These are phyloP conservation scores for Vigna angularis DNA, from an alignment of 306 rosid species.

Conservation along the genomic window DNA sequence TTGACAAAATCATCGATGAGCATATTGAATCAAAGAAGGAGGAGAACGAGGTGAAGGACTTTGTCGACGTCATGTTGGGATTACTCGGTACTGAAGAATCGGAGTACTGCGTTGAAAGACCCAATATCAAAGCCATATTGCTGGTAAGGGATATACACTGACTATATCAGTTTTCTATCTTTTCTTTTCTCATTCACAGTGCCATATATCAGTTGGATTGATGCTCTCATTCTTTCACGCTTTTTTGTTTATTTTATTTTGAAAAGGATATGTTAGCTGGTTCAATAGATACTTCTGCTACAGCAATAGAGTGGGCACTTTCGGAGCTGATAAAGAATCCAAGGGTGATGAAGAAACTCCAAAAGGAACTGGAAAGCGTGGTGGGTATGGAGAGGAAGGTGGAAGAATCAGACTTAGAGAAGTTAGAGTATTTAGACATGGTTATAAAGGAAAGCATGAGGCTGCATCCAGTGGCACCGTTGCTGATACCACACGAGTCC, in stretches of 20 bases:
- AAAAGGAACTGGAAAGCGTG: conserved; percentile 56
- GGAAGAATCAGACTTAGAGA: conserved; percentile 64
- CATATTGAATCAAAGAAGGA: conserved; percentile 50
- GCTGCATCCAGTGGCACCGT: conserved; percentile 68
- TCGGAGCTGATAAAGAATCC: conserved; percentile 64
- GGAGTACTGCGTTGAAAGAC: conserved; percentile 59
- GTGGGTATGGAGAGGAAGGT: conserved; percentile 66
- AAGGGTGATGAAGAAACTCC: conserved; percentile 62
- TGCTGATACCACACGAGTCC: conserved; percentile 61
- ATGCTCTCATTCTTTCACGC: neutral
- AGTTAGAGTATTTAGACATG: conserved; percentile 55
- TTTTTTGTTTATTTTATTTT: no score
- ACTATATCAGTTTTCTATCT: no score
- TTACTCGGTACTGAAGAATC: conserved; percentile 55
- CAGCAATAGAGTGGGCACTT: conserved; percentile 61
- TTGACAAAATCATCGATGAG: conserved; percentile 69
- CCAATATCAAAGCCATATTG: conserved; percentile 69
- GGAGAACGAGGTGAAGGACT: conserved; percentile 55
- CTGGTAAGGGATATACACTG: conserved; percentile 43
- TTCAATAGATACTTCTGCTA: conserved; percentile 63
- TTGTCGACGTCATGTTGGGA: conserved; percentile 70
- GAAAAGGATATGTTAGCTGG: conserved; percentile 64
- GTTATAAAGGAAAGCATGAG: conserved; percentile 65
- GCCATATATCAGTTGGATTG: no score
- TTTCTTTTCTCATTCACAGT: no score